Evolutionary conservation across 495 filamentous ascomycete species (phyloP).

Genomic region (Neurospora sp.): DNA sequence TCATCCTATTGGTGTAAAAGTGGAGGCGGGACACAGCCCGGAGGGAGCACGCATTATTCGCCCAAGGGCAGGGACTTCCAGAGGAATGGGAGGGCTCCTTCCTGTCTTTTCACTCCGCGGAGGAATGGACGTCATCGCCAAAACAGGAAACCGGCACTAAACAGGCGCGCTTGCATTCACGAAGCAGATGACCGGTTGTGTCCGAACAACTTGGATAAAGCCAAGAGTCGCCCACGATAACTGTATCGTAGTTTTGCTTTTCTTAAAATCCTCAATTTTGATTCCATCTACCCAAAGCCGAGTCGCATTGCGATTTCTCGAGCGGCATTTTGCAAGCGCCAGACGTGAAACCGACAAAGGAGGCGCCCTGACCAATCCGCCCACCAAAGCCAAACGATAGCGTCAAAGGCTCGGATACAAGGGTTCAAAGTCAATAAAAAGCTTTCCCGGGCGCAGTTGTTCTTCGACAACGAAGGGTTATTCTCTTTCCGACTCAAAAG

Average conservation of each 20-base stretch:
- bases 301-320: background rate
- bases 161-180: background rate
- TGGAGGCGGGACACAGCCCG: background rate
- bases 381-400: slow-evolving; percentile 1
- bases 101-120: background rate
- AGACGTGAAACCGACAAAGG: slow-evolving; percentile 17
- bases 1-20: background rate
- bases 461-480: background rate
- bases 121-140: slow-evolving; percentile 1
- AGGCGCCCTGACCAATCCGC: slow-evolving; percentile 6
- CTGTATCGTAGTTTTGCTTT: background rate
- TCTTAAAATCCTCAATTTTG: background rate
- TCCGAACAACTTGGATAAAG: background rate
- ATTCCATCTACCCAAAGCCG: background rate
- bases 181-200: slow-evolving; percentile 1
- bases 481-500: background rate
- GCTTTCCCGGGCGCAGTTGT: background rate
- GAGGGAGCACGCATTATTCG: background rate
- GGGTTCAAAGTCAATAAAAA: background rate
- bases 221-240: background rate
- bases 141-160: slow-evolving; percentile 2
- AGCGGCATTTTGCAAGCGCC: background rate
- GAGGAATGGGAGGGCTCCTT: background rate
- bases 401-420: no score
- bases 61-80: background rate